phyloP scores from a whole-genome alignment of 2,329 filamentous ascomycete species.

The Sclerotinia minor region DNA sequence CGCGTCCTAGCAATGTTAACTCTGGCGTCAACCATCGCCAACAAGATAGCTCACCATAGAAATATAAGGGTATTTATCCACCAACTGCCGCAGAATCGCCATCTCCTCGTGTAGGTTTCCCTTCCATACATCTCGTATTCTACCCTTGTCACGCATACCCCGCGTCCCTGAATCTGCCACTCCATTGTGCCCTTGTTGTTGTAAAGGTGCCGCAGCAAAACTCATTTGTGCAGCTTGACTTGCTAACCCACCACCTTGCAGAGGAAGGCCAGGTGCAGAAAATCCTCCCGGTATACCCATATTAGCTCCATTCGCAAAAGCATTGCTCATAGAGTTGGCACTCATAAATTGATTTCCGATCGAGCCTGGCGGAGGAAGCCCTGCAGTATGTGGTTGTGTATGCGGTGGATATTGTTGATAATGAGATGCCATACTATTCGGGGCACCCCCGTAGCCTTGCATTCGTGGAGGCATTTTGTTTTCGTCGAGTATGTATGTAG shows the following conservation, averaged over 20 bases:
- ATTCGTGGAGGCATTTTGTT: slow-evolving; percentile 42
- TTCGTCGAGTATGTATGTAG: slow-evolving; percentile 39
- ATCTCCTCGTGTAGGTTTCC: slow-evolving; percentile 91
- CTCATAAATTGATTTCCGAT: slow-evolving; percentile 63
- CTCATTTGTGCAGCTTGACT: slow-evolving; percentile 87
- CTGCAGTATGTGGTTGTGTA: slow-evolving; percentile 48
- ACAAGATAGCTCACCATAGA: slow-evolving; percentile 71
- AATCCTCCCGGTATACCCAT: slow-evolving; percentile 60
- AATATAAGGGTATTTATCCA: slow-evolving; percentile 92
- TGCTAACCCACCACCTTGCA: slow-evolving; percentile 64
- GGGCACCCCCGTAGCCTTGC: slow-evolving; percentile 40
- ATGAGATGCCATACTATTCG: slow-evolving; percentile 43
- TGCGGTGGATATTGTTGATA: slow-evolving; percentile 50
- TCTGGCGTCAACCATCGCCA: slow-evolving; percentile 22
- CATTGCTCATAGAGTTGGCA: slow-evolving; percentile 19
- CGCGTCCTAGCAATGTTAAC: slow-evolving; percentile 67
- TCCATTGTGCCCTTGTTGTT: slow-evolving; percentile 59
- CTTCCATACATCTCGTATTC: slow-evolving; percentile 96
- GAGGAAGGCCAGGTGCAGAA: slow-evolving; percentile 54
- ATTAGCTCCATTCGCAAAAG: slow-evolving; percentile 49
- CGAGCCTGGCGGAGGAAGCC: slow-evolving; percentile 59
- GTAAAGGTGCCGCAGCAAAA: slow-evolving; percentile 70
- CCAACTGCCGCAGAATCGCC: slow-evolving; percentile 74
- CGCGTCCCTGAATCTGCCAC: slow-evolving; percentile 54
- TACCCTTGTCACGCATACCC: slow-evolving; percentile 62